These are phyloP conservation scores for Alternaria sp. DNA, from an alignment of 2,329 filamentous ascomycete genomes.

Conservation along the genomic window DNA sequence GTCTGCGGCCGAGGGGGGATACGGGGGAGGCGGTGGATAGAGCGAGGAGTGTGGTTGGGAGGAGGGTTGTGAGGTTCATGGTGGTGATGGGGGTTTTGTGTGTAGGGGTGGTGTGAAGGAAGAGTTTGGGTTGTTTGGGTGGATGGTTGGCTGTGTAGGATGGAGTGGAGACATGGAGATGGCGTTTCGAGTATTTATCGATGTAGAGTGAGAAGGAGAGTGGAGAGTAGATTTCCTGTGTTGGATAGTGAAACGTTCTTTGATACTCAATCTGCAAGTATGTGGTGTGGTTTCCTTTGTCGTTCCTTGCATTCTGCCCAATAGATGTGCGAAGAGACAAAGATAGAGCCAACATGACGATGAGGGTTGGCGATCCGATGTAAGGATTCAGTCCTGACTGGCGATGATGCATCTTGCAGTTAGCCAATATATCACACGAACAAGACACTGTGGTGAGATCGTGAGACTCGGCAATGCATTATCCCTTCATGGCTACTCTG, in stretches of 20 bases:
- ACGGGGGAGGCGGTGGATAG: background rate
- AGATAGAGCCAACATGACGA: background rate
- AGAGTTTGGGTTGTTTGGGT: background rate
- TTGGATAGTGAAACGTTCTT: background rate
- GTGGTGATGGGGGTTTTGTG: background rate
- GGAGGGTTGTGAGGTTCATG: conserved; percentile 1
- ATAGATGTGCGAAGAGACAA: background rate
- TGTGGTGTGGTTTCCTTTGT: conserved; percentile 2
- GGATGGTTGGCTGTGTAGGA: background rate
- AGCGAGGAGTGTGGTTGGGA: background rate
- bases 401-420: background rate
- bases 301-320: background rate
- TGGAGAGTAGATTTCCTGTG: background rate
- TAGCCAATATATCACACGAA: background rate
- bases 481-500: background rate
- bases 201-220: background rate
- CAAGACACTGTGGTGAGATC: background rate
- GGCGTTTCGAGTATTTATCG: background rate
- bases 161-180: background rate
- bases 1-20: background rate
- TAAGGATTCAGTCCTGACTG: background rate
- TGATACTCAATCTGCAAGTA: background rate
- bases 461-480: background rate
- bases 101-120: background rate
- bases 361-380: too few species aligned